phyloP scores from a whole-genome alignment of 495 filamentous ascomycete species.

The Penicillium chermesinum region DNA sequence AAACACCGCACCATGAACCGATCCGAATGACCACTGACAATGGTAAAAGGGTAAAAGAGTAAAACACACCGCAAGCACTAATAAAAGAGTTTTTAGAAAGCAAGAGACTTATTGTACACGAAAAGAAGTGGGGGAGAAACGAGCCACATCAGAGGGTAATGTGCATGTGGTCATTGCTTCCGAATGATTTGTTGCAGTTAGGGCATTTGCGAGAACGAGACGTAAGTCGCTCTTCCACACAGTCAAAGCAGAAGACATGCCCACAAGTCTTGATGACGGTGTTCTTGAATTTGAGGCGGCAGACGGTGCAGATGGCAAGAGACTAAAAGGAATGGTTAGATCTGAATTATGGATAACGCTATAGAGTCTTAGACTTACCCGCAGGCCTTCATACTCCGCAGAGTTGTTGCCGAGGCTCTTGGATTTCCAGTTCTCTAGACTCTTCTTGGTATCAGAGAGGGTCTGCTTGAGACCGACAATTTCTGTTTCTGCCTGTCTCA shows the following conservation, averaged over 20 bases:
- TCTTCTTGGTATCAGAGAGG: conserved; percentile 69
- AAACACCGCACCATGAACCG: conserved; percentile 43
- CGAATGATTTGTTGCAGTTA: conserved; percentile 84
- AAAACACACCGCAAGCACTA: conserved; percentile 9
- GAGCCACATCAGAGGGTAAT: conserved; percentile 43
- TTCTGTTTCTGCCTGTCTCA: conserved; percentile 69
- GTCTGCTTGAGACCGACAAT: conserved; percentile 66
- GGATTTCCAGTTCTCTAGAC: conserved; percentile 72
- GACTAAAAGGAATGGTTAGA: conserved; percentile 52
- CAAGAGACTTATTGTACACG: conserved; percentile 40
- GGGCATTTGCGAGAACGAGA: conserved; percentile 94
- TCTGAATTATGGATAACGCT: not conserved
- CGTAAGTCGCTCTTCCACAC: conserved; percentile 76
- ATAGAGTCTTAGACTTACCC: conserved; percentile 54
- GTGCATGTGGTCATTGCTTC: conserved; percentile 78
- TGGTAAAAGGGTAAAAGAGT: conserved; percentile 11
- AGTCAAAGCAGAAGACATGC: conserved; percentile 90
- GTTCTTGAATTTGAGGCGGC: conserved; percentile 86
- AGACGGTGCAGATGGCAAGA: conserved; percentile 85
- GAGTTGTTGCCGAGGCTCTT: conserved; percentile 75
- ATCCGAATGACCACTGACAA: conserved; percentile 27
- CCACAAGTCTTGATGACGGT: conserved; percentile 88
- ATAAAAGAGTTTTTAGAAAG: too few species aligned
- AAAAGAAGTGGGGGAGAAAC: conserved; percentile 14
- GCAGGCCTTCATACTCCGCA: conserved; percentile 74